Percentiles rank a stretch among this genome's conserved stretches.
These are phyloP conservation scores for Ophiostoma ips DNA, from an alignment of 2,329 filamentous ascomycete genomes.

Conservation along the genomic window DNA sequence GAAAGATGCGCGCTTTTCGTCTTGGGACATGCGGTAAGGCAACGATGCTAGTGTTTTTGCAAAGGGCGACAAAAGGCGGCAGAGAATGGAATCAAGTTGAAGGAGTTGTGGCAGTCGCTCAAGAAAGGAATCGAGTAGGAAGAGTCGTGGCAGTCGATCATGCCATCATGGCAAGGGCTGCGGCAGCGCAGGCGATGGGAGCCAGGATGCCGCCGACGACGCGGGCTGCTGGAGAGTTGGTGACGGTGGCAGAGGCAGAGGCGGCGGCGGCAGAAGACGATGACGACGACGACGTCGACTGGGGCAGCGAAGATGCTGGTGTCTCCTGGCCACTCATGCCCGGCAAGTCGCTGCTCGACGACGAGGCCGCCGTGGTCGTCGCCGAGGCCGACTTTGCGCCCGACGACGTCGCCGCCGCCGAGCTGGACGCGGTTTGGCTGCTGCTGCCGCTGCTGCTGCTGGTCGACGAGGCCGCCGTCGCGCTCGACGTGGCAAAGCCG, in stretches of 20 bases:
- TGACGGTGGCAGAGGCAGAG: conserved; percentile 13
- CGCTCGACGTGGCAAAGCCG: conserved; percentile 9
- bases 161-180: conserved; percentile 14
- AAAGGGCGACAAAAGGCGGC: too few relatives aligned
- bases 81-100: too few relatives aligned
- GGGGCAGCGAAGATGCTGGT: conserved; percentile 16
- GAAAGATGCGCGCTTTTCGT: too few relatives aligned
- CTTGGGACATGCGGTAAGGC: too few relatives aligned
- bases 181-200: conserved; percentile 15
- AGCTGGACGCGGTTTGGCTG: neutral
- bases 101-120: too few relatives aligned
- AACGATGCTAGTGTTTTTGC: too few relatives aligned
- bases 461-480: neutral
- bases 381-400: conserved; percentile 6
- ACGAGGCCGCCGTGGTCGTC: neutral
- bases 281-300: conserved; percentile 13
- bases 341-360: conserved; percentile 10
- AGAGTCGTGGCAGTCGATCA: too few relatives aligned
- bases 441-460: neutral
- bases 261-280: conserved; percentile 11
- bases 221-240: conserved; percentile 16
- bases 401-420: conserved; percentile 9
- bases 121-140: neutral
- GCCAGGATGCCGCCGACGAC: conserved; percentile 13
- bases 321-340: conserved; percentile 26